A percentile compares a stretch with the other conserved stretches of the same genome.
phyloP scores from a whole-genome alignment of 768 basidiomycete genomes.

The Naganishia randhawae region DNA sequence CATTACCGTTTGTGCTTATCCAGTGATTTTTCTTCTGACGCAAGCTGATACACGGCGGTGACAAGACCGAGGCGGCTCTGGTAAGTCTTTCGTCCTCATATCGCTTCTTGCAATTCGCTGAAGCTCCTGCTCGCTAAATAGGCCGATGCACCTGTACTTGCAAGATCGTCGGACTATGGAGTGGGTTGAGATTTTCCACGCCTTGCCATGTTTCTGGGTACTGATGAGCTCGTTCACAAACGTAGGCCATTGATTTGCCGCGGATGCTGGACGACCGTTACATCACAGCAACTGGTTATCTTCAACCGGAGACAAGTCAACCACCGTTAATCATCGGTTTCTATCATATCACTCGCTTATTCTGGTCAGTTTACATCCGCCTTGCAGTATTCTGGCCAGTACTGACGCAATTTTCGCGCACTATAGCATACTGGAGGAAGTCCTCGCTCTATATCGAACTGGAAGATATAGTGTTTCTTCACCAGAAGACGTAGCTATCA shows the following conservation, averaged over 20 bases:
- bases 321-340: slow-evolving; percentile 22
- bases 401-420: neutral
- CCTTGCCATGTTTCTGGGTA: neutral
- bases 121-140: neutral
- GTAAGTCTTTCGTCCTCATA: neutral
- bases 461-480: slow-evolving; percentile 10
- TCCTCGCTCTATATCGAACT: slow-evolving; percentile 19
- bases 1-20: no score
- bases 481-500: slow-evolving; percentile 7
- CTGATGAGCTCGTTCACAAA: neutral
- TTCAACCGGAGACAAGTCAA: slow-evolving; percentile 4
- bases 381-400: neutral
- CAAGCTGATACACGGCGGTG: slow-evolving; percentile 24
- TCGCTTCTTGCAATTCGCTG: neutral
- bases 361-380: slow-evolving; percentile 6
- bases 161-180: slow-evolving; percentile 21
- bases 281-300: slow-evolving; percentile 9
- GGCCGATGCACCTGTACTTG: slow-evolving; percentile 11
- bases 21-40: no score
- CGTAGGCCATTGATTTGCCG: slow-evolving; percentile 15
- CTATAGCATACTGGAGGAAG: slow-evolving; percentile 25
- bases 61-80: slow-evolving; percentile 20
- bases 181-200: neutral
- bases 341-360: slow-evolving; percentile 23
- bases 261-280: slow-evolving; percentile 21